Evolutionary conservation across 352 stramenopile species (phyloP).

Genomic region (Phytophthora pistaciae): DNA sequence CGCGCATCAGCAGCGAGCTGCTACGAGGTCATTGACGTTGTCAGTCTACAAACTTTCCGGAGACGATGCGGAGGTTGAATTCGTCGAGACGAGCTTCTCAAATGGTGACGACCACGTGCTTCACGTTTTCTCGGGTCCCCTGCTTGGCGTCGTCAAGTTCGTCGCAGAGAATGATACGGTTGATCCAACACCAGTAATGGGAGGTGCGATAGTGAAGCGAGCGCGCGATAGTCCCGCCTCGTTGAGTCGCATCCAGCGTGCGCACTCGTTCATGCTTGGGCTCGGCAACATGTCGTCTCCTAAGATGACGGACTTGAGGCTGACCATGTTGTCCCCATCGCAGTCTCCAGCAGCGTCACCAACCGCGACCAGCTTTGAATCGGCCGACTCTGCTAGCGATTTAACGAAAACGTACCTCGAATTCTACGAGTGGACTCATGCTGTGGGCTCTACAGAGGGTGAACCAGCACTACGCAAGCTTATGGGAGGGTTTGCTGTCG

Average conservation of each 20-base stretch:
- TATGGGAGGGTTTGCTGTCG: slow-evolving; percentile 34
- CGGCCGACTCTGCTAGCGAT: slow-evolving; percentile 39
- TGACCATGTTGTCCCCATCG: slow-evolving; percentile 33
- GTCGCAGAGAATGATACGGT: slow-evolving; percentile 34
- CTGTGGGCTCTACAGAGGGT: slow-evolving; percentile 14
- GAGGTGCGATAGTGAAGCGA: slow-evolving; percentile 30
- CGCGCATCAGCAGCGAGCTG: slow-evolving; percentile 42
- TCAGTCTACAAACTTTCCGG: slow-evolving; percentile 39
- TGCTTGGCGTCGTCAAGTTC: slow-evolving; percentile 74
- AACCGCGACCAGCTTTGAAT: slow-evolving; percentile 19
- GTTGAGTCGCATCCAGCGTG: slow-evolving; percentile 52
- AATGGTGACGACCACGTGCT: slow-evolving; percentile 66
- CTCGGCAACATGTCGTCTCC: slow-evolving; percentile 51
- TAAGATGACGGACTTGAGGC: slow-evolving; percentile 35
- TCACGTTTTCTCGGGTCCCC: slow-evolving; percentile 74
- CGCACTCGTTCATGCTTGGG: slow-evolving; percentile 59
- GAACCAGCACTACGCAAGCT: slow-evolving; percentile 30
- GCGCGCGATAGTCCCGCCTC: slow-evolving; percentile 40
- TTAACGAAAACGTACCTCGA: slow-evolving; percentile 71
- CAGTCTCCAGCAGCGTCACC: slow-evolving; percentile 26
- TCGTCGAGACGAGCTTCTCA: slow-evolving; percentile 60
- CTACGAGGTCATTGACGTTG: slow-evolving; percentile 44
- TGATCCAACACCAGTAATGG: slow-evolving; percentile 18
- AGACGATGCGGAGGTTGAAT: slow-evolving; percentile 58
- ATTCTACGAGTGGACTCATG: slow-evolving; percentile 75